Evolutionary conservation across 1,284 basidiomycete species (phyloP), one percentile per base, ranked within the genome.

Genomic region (Golubevia sp.): DNA sequence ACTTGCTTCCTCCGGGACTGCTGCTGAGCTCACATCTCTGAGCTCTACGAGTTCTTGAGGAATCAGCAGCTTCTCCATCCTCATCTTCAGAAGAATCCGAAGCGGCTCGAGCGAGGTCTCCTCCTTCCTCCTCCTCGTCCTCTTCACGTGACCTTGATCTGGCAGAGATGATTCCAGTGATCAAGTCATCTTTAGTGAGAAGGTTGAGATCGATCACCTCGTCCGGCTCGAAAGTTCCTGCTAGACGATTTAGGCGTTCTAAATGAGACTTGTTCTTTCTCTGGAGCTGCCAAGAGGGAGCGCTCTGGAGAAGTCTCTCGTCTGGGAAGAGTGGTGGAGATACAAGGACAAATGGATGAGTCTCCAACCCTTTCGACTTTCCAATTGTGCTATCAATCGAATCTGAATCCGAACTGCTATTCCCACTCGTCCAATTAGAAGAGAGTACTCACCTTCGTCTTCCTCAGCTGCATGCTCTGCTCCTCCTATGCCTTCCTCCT

Each of bases 251-350:
- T 20, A 76, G 70, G 18, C 67, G 63, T 27, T 74, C 57, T 24
- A 76, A 64, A 26, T 76, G 65, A 52, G 64, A 68, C 57, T 71
- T 73, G 38, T 63, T 66, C 48, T 73, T 62, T 13, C 73, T 64
- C 30, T 68, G 66, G 0, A 76, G 70, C 55, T 75, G 72, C 74
- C 73, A 75, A 20, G 58, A 68, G 2, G 74, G 72, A 20, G 74
- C 74, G 4, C 67, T 64, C 0, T 62, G 55, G 27, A 76, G 59
- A 25, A 76, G 71, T 21, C 70, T 64, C 20, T 66, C 56, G 54
- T 68, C 59, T 20, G 51, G 11, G n/a, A 13, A 8, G 38, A 44
- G 38, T 44, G 38, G 38, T 13, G 38, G 18, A 18, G 18, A 18
- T 34, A 34, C 30, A 34, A 11, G 30, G 4, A 34, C 11, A 3